Evolutionary conservation across 2,329 filamentous ascomycete genomes (phyloP).

Genomic region (Uncinocarpus reesii): DNA sequence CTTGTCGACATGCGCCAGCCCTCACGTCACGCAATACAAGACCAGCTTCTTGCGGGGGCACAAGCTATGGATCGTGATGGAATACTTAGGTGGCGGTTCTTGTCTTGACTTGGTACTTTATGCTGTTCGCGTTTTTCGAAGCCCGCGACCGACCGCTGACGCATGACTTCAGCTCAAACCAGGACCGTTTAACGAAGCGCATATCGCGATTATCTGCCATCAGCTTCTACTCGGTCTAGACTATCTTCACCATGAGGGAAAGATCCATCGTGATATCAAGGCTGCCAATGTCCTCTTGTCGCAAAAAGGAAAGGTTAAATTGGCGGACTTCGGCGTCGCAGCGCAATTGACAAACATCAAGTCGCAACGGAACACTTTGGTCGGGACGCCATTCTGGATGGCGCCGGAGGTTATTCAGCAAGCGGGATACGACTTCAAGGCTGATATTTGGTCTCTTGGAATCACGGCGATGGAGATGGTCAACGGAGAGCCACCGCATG

Average conservation of each 20-base stretch:
- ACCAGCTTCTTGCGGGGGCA: conserved; percentile 90
- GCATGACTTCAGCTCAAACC: conserved; percentile 92
- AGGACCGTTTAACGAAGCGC: conserved; percentile 73
- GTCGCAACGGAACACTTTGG: conserved; percentile 92
- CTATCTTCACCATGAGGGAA: conserved; percentile 86
- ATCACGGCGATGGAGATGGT: conserved; percentile 88
- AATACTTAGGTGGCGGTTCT: conserved; percentile 88
- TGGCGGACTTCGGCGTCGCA: conserved; percentile 94
- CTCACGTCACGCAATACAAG: conserved; percentile 92
- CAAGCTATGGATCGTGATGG: conserved; percentile 99
- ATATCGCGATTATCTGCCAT: conserved; percentile 89
- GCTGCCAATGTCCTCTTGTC: conserved; percentile 94
- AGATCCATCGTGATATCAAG: conserved; percentile 95
- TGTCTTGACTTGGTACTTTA: conserved; percentile 71
- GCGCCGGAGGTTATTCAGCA: conserved; percentile 90
- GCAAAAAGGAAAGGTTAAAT: conserved; percentile 78
- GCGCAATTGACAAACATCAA: conserved; percentile 96
- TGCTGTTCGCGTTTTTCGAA: background rate
- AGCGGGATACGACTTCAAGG: conserved; percentile 73
- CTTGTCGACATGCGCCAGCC: conserved; percentile 85
- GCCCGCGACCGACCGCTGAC: background rate
- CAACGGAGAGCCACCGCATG: conserved; percentile 78
- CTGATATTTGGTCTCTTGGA: conserved; percentile 85
- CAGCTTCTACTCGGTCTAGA: conserved; percentile 83
- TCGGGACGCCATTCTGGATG: conserved; percentile 97